Evolutionary conservation across 495 filamentous ascomycete genomes (phyloP).

Genomic region (Xylona heveae): DNA sequence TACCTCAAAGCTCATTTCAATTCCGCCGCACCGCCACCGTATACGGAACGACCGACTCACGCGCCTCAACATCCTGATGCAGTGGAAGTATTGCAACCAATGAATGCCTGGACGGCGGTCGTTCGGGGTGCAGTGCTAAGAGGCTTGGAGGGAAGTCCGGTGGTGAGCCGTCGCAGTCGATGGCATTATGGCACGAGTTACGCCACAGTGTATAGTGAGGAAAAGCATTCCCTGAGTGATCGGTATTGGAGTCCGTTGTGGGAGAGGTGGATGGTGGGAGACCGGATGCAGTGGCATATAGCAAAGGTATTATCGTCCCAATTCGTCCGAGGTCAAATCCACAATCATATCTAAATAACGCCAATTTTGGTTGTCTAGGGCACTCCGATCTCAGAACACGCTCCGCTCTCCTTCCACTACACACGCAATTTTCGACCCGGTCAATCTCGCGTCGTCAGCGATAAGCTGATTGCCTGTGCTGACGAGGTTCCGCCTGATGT

Average conservation of each 20-base stretch:
- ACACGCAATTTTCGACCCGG: conserved; percentile 54
- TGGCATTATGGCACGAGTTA: conserved; percentile 65
- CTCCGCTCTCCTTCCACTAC: conserved; percentile 54
- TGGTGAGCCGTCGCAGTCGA: conserved; percentile 39
- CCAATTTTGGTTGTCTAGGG: too few relatives aligned
- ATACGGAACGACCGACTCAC: conserved; percentile 41
- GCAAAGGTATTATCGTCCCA: conserved; percentile 28
- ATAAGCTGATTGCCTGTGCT: conserved; percentile 52
- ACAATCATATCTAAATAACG: too few relatives aligned
- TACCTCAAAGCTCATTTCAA: conserved; percentile 43
- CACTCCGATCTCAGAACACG: conserved; percentile 41
- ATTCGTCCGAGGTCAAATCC: too few relatives aligned
- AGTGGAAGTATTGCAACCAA: conserved; percentile 55
- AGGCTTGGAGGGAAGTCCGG: conserved; percentile 51
- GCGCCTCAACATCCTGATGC: conserved; percentile 18
- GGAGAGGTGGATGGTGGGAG: conserved; percentile 63
- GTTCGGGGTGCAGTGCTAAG: conserved; percentile 44
- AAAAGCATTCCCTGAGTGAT: conserved; percentile 41
- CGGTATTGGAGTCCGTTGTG: conserved; percentile 56
- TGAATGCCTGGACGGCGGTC: conserved; percentile 61
- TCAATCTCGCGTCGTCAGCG: conserved; percentile 43
- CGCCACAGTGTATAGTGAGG: conserved; percentile 51
- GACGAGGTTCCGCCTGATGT: conserved; percentile 34
- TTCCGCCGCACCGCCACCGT: conserved; percentile 38
- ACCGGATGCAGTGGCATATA: conserved; percentile 67